A percentile compares a stretch with the other conserved stretches of the same genome.
Evolutionary conservation across 2,329 filamentous ascomycete species (phyloP).

Genomic region (Bertia moriformis): DNA sequence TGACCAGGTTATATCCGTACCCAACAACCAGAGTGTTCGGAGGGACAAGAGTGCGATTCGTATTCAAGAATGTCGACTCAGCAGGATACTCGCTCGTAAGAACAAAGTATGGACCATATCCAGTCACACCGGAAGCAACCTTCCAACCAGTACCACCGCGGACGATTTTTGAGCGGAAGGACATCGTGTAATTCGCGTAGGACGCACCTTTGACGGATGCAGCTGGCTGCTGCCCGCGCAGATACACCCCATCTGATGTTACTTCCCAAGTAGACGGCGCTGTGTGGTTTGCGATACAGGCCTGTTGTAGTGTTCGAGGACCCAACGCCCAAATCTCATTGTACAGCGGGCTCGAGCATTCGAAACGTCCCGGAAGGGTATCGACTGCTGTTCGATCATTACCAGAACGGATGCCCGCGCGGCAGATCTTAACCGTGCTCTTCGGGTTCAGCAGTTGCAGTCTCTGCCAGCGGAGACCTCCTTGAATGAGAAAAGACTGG

Average conservation of each 20-base stretch:
- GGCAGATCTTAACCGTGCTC: slow-evolving; percentile 12
- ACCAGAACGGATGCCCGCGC: slow-evolving; percentile 15
- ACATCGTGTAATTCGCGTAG: slow-evolving; percentile 18
- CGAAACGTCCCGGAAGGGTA: slow-evolving; percentile 13
- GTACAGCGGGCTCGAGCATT: slow-evolving; percentile 12
- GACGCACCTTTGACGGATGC: slow-evolving; percentile 9
- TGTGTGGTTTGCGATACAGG: slow-evolving; percentile 20
- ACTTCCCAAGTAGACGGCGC: slow-evolving; percentile 19
- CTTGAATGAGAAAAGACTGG: slow-evolving; percentile 20
- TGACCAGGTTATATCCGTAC: slow-evolving; percentile 17
- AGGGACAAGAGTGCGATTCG: slow-evolving; percentile 15
- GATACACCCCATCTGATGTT: slow-evolving; percentile 14
- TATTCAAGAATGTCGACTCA: slow-evolving; percentile 14
- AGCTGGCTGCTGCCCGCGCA: slow-evolving; percentile 16
- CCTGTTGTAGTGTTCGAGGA: slow-evolving; percentile 13
- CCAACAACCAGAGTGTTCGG: slow-evolving; percentile 17
- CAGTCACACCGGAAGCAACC: slow-evolving; percentile 7
- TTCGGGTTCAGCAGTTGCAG: slow-evolving; percentile 18
- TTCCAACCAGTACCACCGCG: slow-evolving; percentile 21
- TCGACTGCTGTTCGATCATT: slow-evolving; percentile 8
- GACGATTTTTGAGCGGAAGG: slow-evolving; percentile 19
- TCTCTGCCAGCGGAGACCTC: slow-evolving; percentile 23
- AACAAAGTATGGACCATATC: slow-evolving; percentile 7
- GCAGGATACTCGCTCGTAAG: slow-evolving; percentile 10
- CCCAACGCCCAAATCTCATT: slow-evolving; percentile 21